Evolutionary conservation across 495 filamentous ascomycete species (phyloP).

Genomic region (Penicillium taxi): DNA sequence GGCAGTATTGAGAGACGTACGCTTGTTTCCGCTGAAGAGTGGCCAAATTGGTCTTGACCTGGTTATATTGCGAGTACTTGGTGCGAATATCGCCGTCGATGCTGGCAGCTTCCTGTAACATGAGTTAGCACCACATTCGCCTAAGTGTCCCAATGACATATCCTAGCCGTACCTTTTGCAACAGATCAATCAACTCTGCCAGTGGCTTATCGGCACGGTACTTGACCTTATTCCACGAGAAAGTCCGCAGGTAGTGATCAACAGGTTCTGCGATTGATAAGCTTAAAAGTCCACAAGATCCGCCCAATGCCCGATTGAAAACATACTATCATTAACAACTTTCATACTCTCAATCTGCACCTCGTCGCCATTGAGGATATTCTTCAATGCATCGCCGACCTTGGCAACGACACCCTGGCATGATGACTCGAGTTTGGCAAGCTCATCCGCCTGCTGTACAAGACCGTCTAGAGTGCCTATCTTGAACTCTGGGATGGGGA

Average conservation of each 20-base stretch:
- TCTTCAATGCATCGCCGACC: slow-evolving; percentile 75
- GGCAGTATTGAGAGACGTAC: slow-evolving; percentile 36
- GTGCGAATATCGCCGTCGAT: slow-evolving; percentile 91
- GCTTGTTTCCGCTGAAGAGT: slow-evolving; percentile 80
- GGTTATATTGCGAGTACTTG: slow-evolving; percentile 89
- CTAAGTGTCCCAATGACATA: not conserved
- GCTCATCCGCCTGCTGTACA: slow-evolving; percentile 94
- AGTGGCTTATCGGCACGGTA: slow-evolving; percentile 88
- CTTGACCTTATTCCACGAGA: slow-evolving; percentile 94
- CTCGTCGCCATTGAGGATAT: slow-evolving; percentile 73
- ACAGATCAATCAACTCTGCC: slow-evolving; percentile 70
- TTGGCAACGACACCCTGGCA: slow-evolving; percentile 82
- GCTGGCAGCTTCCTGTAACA: slow-evolving; percentile 63
- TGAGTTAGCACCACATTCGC: not conserved
- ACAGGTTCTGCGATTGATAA: slow-evolving; percentile 62
- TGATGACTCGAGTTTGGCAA: slow-evolving; percentile 72
- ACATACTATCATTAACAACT: slow-evolving; percentile 90
- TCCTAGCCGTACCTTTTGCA: slow-evolving; percentile 61
- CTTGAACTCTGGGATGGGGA: slow-evolving; percentile 88
- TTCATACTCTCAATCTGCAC: slow-evolving; percentile 78
- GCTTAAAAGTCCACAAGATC: not conserved
- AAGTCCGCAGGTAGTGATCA: slow-evolving; percentile 82
- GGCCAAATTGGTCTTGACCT: slow-evolving; percentile 71
- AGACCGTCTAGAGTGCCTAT: slow-evolving; percentile 93
- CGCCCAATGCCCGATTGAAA: not conserved